phyloP scores from a whole-genome alignment of 805 yeast genomes.

The Komagataella pseudopastoris region DNA sequence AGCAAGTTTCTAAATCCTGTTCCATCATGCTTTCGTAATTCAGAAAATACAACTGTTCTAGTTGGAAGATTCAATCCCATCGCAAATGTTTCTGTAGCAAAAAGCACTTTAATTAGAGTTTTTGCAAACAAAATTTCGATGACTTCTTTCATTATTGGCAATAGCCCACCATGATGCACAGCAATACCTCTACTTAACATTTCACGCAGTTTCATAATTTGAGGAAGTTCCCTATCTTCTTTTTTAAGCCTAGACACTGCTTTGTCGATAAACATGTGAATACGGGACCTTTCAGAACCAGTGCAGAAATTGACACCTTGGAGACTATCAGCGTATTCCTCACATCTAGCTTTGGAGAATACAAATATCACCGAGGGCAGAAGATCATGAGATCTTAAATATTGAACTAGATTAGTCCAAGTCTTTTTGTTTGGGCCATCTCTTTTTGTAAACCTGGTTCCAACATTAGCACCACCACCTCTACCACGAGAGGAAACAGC shows the following conservation, averaged over 20 bases:
- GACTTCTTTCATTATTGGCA: slow-evolving; percentile 87
- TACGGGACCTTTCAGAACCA: slow-evolving; percentile 78
- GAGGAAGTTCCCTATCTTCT: slow-evolving; percentile 85
- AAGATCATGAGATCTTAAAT: slow-evolving; percentile 50
- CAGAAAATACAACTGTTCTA: slow-evolving; percentile 86
- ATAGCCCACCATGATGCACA: slow-evolving; percentile 87
- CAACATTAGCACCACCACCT: slow-evolving; percentile 16
- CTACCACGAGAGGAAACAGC: slow-evolving; percentile 13
- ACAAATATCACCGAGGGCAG: slow-evolving; percentile 90
- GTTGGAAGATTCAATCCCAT: slow-evolving; percentile 98
- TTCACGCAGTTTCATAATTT: slow-evolving; percentile 71
- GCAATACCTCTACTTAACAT: slow-evolving; percentile 86
- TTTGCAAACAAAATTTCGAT: slow-evolving; percentile 86
- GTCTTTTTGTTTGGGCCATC: slow-evolving; percentile 71
- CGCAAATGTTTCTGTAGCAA: slow-evolving; percentile 97
- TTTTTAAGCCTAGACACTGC: slow-evolving; percentile 78
- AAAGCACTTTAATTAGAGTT: slow-evolving; percentile 75
- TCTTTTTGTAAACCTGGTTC: slow-evolving; percentile 24
- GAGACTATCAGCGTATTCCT: slow-evolving; percentile 77
- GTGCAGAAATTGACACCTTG: slow-evolving; percentile 65
- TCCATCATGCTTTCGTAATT: slow-evolving; percentile 84
- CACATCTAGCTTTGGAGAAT: slow-evolving; percentile 87
- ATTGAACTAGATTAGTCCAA: slow-evolving; percentile 64
- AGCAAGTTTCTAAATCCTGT: slow-evolving; percentile 62
- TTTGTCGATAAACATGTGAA: slow-evolving; percentile 84